Percentiles rank a stretch among this genome's conserved stretches.
These are phyloP conservation scores for Climacium dendroides DNA, from an alignment of 225 moss, liverwort and hornwort genomes.

Conservation along the genomic window DNA sequence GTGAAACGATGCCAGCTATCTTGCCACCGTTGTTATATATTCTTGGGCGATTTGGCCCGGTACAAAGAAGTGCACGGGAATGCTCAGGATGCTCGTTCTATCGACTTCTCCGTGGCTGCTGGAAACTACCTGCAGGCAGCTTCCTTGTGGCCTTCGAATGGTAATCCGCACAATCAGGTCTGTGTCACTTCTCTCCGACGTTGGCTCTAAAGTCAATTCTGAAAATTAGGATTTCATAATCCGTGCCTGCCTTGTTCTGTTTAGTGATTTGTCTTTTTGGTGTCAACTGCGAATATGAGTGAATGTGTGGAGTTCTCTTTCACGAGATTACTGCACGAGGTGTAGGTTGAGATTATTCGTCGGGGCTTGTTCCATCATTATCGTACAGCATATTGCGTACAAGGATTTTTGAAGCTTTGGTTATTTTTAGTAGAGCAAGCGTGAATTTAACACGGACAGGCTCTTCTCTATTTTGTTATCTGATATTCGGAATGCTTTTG, in stretches of 20 bases:
- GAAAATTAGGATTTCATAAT: not conserved
- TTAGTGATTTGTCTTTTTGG: not conserved
- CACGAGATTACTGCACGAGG: not conserved
- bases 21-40: constrained; percentile 94
- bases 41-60: constrained; percentile 90
- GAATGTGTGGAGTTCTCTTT: not conserved
- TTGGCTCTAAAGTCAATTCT: not conserved
- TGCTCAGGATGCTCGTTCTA: constrained; percentile 55
- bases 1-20: constrained; percentile 76
- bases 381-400: not conserved
- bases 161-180: constrained; percentile 99
- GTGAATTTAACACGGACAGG: not conserved
- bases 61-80: constrained; percentile 93
- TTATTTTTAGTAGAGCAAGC: not conserved
- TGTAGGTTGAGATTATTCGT: not conserved
- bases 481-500: constrained; percentile 8
- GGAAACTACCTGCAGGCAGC: constrained; percentile 92
- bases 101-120: constrained; percentile 96
- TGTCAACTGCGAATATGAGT: not conserved
- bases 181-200: not conserved
- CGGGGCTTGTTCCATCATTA: not conserved
- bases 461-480: not conserved
- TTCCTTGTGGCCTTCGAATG: constrained; percentile 83
- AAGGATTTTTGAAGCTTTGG: not conserved
- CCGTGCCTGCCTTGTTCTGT: not conserved